These are phyloP conservation scores for Artomyces pyxidatus DNA, from an alignment of 768 basidiomycete species.

Conservation along the genomic window DNA sequence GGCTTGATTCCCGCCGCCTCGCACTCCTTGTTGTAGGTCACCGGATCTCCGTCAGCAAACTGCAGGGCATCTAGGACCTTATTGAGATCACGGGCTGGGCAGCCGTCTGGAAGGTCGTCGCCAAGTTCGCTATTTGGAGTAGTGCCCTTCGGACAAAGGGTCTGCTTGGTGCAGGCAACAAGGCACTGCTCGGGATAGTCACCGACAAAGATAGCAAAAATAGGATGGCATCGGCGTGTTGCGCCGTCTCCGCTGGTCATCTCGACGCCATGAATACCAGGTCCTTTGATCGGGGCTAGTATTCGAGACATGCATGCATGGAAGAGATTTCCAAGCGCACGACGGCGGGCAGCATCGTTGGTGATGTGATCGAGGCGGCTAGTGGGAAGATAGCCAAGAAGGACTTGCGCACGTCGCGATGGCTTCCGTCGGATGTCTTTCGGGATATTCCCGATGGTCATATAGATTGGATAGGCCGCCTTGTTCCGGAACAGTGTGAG, in stretches of 20 bases:
- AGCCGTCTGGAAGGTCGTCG: background rate
- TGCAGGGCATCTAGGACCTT: background rate
- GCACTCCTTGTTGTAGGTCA: background rate
- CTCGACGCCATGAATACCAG: slow-evolving; percentile 2
- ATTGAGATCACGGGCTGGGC: background rate
- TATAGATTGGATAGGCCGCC: slow-evolving; percentile 11
- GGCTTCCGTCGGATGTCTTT: slow-evolving; percentile 10
- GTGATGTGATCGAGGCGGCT: slow-evolving; percentile 11
- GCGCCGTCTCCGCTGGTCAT: slow-evolving; percentile 18
- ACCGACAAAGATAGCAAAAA: slow-evolving; percentile 16
- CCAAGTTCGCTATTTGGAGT: background rate
- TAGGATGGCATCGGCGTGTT: slow-evolving; percentile 17
- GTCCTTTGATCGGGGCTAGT: background rate
- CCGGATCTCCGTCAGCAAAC: background rate
- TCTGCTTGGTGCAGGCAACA: slow-evolving; percentile 15
- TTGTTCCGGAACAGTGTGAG: slow-evolving; percentile 6
- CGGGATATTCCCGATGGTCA: slow-evolving; percentile 10
- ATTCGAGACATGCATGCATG: slow-evolving; percentile 7
- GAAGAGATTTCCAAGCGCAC: slow-evolving; percentile 5
- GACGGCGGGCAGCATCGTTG: background rate
- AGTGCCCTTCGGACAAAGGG: slow-evolving; percentile 13
- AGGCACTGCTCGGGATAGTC: slow-evolving; percentile 23
- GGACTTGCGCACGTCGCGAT: slow-evolving; percentile 12
- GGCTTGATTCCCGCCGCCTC: background rate
- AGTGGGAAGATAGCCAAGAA: slow-evolving; percentile 24